These are phyloP conservation scores for Cocos nucifera DNA, from an alignment of 176 grass and related monocot genomes.

Conservation along the genomic window DNA sequence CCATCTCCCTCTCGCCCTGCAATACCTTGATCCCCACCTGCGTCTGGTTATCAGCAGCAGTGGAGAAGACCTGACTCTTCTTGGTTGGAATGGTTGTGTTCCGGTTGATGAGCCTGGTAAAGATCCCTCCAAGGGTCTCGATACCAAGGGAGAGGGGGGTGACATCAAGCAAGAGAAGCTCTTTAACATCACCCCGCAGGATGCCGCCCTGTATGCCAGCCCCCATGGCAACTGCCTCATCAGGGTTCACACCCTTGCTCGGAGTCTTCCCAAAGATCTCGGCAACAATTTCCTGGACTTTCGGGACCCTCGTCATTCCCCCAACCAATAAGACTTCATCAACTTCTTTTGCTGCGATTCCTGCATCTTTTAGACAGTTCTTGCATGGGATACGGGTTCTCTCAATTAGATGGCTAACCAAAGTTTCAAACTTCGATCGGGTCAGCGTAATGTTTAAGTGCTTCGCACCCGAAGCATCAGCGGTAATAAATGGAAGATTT, in stretches of 20 bases:
- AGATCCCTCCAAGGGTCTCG: slow-evolving; percentile 94
- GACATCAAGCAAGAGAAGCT: slow-evolving; percentile 93
- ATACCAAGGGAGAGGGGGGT: slow-evolving; percentile 94
- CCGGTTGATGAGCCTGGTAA: slow-evolving; percentile 84
- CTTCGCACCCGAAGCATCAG: slow-evolving; percentile 82
- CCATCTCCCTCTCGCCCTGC: slow-evolving; percentile 99
- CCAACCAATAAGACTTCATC: slow-evolving; percentile 93
- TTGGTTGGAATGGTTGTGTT: slow-evolving; percentile 98
- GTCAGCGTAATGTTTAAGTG: slow-evolving; percentile 95
- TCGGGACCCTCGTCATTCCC: slow-evolving; percentile 97
- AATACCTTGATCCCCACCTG: slow-evolving; percentile 87
- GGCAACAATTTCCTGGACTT: slow-evolving; percentile 78
- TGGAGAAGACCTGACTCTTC: slow-evolving; percentile 95
- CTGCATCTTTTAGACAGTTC: slow-evolving; percentile 91
- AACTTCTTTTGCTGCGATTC: slow-evolving; percentile 75
- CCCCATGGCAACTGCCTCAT: slow-evolving; percentile 96
- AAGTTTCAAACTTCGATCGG: slow-evolving; percentile 84
- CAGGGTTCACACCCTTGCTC: slow-evolving; percentile 97
- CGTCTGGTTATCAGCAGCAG: slow-evolving; percentile 76
- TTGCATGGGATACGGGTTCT: slow-evolving; percentile 69
- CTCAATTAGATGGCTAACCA: slow-evolving; percentile 68
- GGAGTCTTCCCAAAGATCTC: slow-evolving; percentile 86
- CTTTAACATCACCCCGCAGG: slow-evolving; percentile 95
- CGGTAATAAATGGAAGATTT: slow-evolving; percentile 92
- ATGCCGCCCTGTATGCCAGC: slow-evolving; percentile 86